Percentiles rank a stretch among this genome's conserved stretches.
phyloP scores from a whole-genome alignment of 805 yeast genomes.

The Isabelozyma heimii region DNA sequence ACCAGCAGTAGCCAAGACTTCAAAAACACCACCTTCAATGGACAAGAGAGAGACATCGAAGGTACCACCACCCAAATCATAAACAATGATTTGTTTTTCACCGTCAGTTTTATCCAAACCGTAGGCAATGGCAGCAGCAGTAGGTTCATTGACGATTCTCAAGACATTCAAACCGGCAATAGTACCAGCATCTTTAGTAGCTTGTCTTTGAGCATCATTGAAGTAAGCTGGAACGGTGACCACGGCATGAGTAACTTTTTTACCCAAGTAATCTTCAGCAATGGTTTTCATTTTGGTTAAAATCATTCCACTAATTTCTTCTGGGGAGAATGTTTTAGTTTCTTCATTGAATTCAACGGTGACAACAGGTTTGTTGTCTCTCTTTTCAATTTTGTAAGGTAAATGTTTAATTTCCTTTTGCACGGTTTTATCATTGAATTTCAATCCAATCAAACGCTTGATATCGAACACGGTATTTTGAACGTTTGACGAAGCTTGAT shows the following conservation, averaged over 20 bases:
- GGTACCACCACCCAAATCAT: constrained; percentile 52
- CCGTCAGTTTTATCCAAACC: constrained; percentile 55
- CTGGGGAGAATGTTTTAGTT: constrained; percentile 85
- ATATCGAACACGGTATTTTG: constrained; percentile 87
- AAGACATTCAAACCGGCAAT: constrained; percentile 94
- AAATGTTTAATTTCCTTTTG: constrained; percentile 56
- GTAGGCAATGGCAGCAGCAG: constrained; percentile 76
- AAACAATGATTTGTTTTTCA: constrained; percentile 46
- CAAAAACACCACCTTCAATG: constrained; percentile 62
- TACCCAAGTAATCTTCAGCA: constrained; percentile 78
- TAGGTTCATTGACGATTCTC: constrained; percentile 93
- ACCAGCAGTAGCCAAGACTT: constrained; percentile 49
- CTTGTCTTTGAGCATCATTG: constrained; percentile 98
- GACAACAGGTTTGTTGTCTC: constrained; percentile 75
- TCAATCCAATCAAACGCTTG: constrained; percentile 93
- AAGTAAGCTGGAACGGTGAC: constrained; percentile 97
- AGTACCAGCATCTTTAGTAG: constrained; percentile 95
- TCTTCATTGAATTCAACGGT: constrained; percentile 83
- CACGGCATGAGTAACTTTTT: constrained; percentile 73
- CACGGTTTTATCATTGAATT: constrained; percentile 75
- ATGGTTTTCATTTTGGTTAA: constrained; percentile 85
- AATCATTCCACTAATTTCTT: constrained; percentile 93
- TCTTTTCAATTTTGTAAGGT: constrained; percentile 79
- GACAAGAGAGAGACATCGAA: constrained; percentile 86
- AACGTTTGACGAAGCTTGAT: constrained; percentile 95